Evolutionary conservation across 495 filamentous ascomycete genomes (phyloP).

Genomic region (Friedmanniomyces simplex): DNA sequence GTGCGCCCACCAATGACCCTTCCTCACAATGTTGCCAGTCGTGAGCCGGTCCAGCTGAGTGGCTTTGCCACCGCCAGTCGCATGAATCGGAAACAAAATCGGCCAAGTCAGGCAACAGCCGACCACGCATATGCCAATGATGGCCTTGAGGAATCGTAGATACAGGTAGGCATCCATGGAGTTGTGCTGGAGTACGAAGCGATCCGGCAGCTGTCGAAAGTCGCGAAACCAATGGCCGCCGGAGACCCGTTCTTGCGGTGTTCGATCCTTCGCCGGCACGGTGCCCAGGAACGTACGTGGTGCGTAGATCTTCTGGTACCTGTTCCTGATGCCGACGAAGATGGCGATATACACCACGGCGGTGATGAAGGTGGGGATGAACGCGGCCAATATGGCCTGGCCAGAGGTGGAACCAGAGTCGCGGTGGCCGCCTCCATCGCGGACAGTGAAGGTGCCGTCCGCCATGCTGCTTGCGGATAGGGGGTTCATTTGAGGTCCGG

Average conservation of each 20-base stretch:
- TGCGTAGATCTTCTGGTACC: slow-evolving; percentile 66
- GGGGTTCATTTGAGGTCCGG: background rate
- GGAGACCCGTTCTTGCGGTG: slow-evolving; percentile 53
- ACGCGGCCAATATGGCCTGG: slow-evolving; percentile 54
- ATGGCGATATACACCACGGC: slow-evolving; percentile 53
- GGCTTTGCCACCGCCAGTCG: slow-evolving; percentile 55
- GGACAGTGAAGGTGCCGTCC: background rate
- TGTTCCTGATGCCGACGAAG: slow-evolving; percentile 69
- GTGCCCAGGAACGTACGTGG: slow-evolving; percentile 79
- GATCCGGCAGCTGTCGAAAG: slow-evolving; percentile 51
- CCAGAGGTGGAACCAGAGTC: slow-evolving; percentile 33
- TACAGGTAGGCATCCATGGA: slow-evolving; percentile 77
- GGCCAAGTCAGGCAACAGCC: slow-evolving; percentile 77
- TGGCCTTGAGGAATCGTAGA: slow-evolving; percentile 71
- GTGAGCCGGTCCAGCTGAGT: slow-evolving; percentile 51
- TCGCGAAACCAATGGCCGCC: slow-evolving; percentile 66
- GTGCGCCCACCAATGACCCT: slow-evolving; percentile 51
- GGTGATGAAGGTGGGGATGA: slow-evolving; percentile 56
- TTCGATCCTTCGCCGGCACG: slow-evolving; percentile 55
- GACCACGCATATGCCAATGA: slow-evolving; percentile 61
- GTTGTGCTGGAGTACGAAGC: slow-evolving; percentile 51
- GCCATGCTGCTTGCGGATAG: background rate
- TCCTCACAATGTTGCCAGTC: slow-evolving; percentile 53
- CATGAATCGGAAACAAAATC: slow-evolving; percentile 76
- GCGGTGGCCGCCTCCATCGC: slow-evolving; percentile 10